Evolutionary conservation across 192 early-diverging fungal species (phyloP), one percentile per base, ranked within the genome.

Genomic region (Podila epigama): DNA sequence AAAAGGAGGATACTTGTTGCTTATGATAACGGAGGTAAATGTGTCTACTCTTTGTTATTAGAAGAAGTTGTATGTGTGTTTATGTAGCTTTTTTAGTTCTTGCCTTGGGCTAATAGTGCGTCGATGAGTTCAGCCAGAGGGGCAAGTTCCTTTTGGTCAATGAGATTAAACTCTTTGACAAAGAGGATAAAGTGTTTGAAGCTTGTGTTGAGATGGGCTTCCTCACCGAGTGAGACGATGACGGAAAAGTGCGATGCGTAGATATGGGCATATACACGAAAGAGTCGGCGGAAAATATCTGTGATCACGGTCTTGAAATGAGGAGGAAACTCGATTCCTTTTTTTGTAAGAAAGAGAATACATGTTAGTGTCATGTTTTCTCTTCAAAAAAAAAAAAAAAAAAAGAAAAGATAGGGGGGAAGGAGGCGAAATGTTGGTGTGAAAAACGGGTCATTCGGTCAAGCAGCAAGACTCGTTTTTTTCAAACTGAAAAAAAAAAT

Each of bases 131-230:
- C 93, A 8, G 81, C 60, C 64, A 97, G 84, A 3, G 95, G 92
- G 13, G 87, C 82, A 64, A 94, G 63, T 51, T 96, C 95, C 75
- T 93, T 93, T 67, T 85, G 84, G 32, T 96, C 95, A 56, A 98
- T 90, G 66, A 97, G 80, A 59, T 87, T 80, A 81, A 95, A 97
- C 81, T 96, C 92, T 60, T 89, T 87, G 59, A 92, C 94, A 83
- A 98, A 97, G 15, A 92, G 82, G 18, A 95, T 88, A 85, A 96
- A 97, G 81, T 98, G 97, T 66, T 95, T 95, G 83, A 96, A 97
- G 64, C 87, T 89, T 20, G 96, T 98, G 81, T 97, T 97, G 54
- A 98, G 83, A 70, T 95, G 92, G n/a, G 92, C 88, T 52, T 93
- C 94, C 51, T 94, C 91, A 7, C 91, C 93, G 34, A 95, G 84